Conservation (phyloP, 2,329 filamentous ascomycete genomes). For the Ceratocystis eucalypticola region DNA sequence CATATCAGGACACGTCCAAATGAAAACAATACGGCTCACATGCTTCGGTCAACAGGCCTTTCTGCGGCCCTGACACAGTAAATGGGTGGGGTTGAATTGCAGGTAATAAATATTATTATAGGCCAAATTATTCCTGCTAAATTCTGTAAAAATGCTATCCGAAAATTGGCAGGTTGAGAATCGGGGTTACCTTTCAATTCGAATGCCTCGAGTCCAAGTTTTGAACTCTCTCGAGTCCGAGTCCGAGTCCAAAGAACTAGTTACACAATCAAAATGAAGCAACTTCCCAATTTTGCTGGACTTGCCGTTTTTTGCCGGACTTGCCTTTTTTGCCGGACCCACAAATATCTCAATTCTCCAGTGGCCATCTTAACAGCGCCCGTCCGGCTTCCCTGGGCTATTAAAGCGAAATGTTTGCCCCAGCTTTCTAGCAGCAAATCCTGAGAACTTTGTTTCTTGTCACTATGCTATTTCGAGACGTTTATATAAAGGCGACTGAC, state of each 20-base stretch:
- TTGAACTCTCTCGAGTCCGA: not conserved
- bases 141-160: no score
- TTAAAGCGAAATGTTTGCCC: not conserved
- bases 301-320: not conserved
- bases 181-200: no score
- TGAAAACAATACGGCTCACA: not conserved
- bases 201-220: not conserved
- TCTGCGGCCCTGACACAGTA: not conserved
- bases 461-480: no score
- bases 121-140: no score
- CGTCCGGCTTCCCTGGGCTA: not conserved
- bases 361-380: not conserved
- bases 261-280: not conserved
- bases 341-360: not conserved
- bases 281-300: not conserved
- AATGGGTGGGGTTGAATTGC: not conserved
- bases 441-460: not conserved
- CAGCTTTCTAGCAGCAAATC: not conserved
- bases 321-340: constrained; percentile 10
- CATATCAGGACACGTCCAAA: not conserved
- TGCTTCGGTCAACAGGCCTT: not conserved
- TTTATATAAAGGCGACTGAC: no score
- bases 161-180: no score
- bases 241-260: not conserved
- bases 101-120: not conserved